Base-by-base conservation (phyloP, 495 filamentous ascomycete genomes). In the Penicillium coffeae region DNA sequence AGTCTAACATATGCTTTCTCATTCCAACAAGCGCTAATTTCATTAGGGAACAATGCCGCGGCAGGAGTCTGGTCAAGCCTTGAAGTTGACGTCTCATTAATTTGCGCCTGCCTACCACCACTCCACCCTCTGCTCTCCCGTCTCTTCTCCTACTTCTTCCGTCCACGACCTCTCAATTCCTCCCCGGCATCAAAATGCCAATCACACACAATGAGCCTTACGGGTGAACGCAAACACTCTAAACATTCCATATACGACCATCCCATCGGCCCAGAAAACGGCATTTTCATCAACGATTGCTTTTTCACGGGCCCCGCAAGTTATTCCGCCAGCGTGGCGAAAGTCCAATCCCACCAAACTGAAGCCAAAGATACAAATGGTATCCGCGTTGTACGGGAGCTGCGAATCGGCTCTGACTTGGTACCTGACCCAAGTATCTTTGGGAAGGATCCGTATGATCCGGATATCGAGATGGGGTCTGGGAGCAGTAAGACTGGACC, bases 101-200 rank as follows among this genome's bases (percentile, higher is more conserved):
- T 90, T 50, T 91, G 88, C 55, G 87, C 85, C 39, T 92, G 88
- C 56, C 81, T 95, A 12, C 88, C 89, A 8, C 86, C 83, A 0
- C 68, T 95, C 32, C 89, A 91, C 51, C 90, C 90, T 8, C 71
- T 95, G 30, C 71, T 89, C 42, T 80, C 84, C 16, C 79, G 78
- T n/a, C 76, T 89, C 45, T 73, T 90, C 42, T 89, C 90, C 38
- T 61, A 32, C 38, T 65, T 35, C 50, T 64, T 59, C 57, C 50
- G 52, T 38, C 43, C 60, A 3, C 46, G 40, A 30, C 56, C 59
- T 20, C 18, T 60, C 0, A 50, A 54, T 40, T 50, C 54, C 18
- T 49, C 50, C 1, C 45, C 48, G 7, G 37, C 42, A 5, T 49
- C 58, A 55, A 53, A 64, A 51, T 8, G 27, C 10, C 21, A 42